A percentile compares a stretch with the other conserved stretches of the same genome.
Conservation (phyloP, 2,329 filamentous ascomycete species). For the Onygenales sp. region DNA sequence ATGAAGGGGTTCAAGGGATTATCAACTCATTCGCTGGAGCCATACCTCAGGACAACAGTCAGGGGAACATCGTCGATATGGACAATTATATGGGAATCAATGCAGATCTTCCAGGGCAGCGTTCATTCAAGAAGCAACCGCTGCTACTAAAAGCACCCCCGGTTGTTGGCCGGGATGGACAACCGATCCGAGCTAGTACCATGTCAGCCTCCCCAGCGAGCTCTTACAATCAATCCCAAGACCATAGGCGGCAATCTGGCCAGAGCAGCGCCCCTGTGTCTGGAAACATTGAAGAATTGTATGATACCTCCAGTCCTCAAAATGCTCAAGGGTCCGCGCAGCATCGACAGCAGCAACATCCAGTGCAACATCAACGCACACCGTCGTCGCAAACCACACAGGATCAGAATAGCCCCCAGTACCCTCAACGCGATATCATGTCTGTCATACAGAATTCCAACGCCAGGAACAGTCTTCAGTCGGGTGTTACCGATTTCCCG, state of each 20-base stretch:
- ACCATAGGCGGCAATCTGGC: constrained; percentile 19
- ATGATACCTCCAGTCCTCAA: constrained; percentile 28
- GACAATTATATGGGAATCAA: constrained; percentile 38
- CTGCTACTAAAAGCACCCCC: constrained; percentile 39
- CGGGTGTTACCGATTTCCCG: constrained; percentile 33
- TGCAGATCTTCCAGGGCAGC: constrained; percentile 16
- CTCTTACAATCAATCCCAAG: constrained; percentile 21
- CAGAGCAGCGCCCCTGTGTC: constrained; percentile 18
- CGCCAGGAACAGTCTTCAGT: constrained; percentile 30
- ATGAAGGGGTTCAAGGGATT: constrained; percentile 64
- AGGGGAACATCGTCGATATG: constrained; percentile 54
- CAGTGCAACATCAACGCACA: constrained; percentile 5
- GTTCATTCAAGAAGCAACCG: constrained; percentile 37
- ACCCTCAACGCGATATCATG: constrained; percentile 38
- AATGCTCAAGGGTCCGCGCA: constrained; percentile 9
- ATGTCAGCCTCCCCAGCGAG: constrained; percentile 26
- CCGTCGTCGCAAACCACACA: constrained; percentile 7
- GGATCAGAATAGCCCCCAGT: constrained; percentile 6
- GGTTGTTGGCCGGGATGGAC: constrained; percentile 9
- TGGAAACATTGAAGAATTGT: constrained; percentile 36
- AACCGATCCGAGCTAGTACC: constrained; percentile 23
- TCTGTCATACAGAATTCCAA: constrained; percentile 40
- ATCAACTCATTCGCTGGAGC: constrained; percentile 74
- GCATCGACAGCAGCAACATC: constrained; percentile 4
- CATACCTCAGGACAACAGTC: constrained; percentile 50